Percentiles rank a stretch among this genome's conserved stretches.
phyloP scores from a whole-genome alignment of 805 yeast genomes.

The Candida andamanensis region DNA sequence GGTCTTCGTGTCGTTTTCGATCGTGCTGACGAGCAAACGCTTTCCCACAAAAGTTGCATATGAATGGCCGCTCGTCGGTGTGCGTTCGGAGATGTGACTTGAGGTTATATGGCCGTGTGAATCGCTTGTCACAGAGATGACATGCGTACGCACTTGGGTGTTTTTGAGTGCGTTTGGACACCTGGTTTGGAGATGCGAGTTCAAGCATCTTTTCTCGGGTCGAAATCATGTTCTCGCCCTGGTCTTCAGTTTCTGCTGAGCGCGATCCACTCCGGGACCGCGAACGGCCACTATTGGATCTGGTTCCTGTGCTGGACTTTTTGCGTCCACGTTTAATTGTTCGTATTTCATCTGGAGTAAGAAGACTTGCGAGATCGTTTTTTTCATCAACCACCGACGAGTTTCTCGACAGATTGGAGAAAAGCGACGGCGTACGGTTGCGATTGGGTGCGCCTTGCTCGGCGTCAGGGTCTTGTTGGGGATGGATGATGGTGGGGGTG shows the following conservation, averaged over 20 bases:
- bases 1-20: slow-evolving; percentile 42
- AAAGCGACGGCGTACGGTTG: slow-evolving; percentile 50
- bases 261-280: slow-evolving; percentile 14
- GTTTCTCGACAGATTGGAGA: slow-evolving; percentile 41
- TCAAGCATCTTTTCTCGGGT: slow-evolving; percentile 58
- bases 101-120: slow-evolving; percentile 89
- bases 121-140: slow-evolving; percentile 75
- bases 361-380: slow-evolving; percentile 6
- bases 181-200: slow-evolving; percentile 53
- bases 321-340: slow-evolving; percentile 40
- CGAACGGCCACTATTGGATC: slow-evolving; percentile 14
- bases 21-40: slow-evolving; percentile 56
- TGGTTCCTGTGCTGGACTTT: slow-evolving; percentile 22
- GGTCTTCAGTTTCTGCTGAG: slow-evolving; percentile 7
- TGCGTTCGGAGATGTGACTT: slow-evolving; percentile 90
- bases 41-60: slow-evolving; percentile 70
- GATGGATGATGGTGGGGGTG: slow-evolving; percentile 9
- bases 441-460: slow-evolving; percentile 1
- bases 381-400: slow-evolving; percentile 6
- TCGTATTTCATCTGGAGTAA: slow-evolving; percentile 34
- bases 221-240: slow-evolving; percentile 16
- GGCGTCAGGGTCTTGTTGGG: slow-evolving; percentile 9
- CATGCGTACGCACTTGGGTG: slow-evolving; percentile 76
- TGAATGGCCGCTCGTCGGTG: slow-evolving; percentile 75
- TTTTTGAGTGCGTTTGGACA: slow-evolving; percentile 56